phyloP scores from a whole-genome alignment of 2,329 filamentous ascomycete species.

The Talaromyces sp. region DNA sequence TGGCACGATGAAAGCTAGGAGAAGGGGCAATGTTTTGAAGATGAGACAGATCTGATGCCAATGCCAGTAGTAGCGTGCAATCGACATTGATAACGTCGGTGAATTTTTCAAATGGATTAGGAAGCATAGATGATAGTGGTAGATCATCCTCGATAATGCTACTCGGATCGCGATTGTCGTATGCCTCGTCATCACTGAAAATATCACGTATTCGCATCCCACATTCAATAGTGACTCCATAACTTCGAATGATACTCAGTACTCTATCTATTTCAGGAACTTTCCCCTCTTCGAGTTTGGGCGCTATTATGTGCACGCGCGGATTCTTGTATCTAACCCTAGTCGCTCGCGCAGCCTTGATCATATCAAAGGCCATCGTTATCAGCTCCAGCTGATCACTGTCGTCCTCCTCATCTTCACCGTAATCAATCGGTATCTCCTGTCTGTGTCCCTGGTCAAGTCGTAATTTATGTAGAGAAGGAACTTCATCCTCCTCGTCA shows the following conservation, averaged over 20 bases:
- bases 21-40: constrained; percentile 42
- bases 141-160: constrained; percentile 19
- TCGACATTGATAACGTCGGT: constrained; percentile 48
- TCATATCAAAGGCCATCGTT: constrained; percentile 58
- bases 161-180: constrained; percentile 14
- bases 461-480: not conserved
- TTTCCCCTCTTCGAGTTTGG: constrained; percentile 53
- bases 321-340: constrained; percentile 60
- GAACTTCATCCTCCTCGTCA: constrained; percentile 28
- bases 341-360: constrained; percentile 55
- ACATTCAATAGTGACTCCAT: constrained; percentile 46
- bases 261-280: constrained; percentile 56
- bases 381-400: constrained; percentile 59
- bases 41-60: constrained; percentile 72
- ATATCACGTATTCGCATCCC: constrained; percentile 24
- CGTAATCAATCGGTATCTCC: constrained; percentile 28
- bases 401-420: constrained; percentile 46
- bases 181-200: constrained; percentile 7
- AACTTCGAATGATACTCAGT: constrained; percentile 53
- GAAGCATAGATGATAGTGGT: constrained; percentile 36
- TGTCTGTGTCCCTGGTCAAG: not conserved
- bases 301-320: constrained; percentile 58
- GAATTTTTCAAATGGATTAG: constrained; percentile 40
- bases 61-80: constrained; percentile 65
- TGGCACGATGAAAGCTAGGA: constrained; percentile 57